Evolutionary conservation across 805 yeast species (phyloP).

Genomic region (Ogataea pignaliae): DNA sequence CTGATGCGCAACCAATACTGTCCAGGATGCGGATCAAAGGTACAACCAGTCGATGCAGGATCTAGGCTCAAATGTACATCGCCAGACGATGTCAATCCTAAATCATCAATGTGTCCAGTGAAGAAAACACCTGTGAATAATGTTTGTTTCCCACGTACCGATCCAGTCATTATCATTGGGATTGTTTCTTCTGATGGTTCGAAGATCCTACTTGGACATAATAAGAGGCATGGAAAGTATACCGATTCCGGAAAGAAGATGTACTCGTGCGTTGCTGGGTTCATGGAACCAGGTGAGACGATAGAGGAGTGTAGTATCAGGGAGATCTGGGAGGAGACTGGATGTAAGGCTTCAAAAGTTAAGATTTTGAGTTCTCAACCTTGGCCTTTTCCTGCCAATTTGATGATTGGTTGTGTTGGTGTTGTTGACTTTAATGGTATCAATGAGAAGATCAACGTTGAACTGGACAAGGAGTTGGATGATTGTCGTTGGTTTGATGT

Average conservation of each 20-base stretch:
- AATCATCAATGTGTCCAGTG: constrained; percentile 31
- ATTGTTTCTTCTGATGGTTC: constrained; percentile 57
- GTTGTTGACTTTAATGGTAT: constrained; percentile 64
- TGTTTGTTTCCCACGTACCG: constrained; percentile 88
- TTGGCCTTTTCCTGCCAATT: constrained; percentile 94
- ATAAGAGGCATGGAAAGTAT: constrained; percentile 48
- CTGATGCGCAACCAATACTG: constrained; percentile 66
- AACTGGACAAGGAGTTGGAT: constrained; percentile 78
- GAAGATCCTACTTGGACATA: constrained; percentile 66
- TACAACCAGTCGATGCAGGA: constrained; percentile 64
- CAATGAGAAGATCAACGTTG: constrained; percentile 62
- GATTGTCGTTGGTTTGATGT: constrained; percentile 85
- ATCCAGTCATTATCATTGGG: constrained; percentile 82
- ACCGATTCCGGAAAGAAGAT: constrained; percentile 33
- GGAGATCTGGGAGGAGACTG: constrained; percentile 96
- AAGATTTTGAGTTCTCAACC: constrained; percentile 77
- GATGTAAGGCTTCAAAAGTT: constrained; percentile 59
- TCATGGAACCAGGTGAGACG: constrained; percentile 92
- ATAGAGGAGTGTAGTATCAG: constrained; percentile 83
- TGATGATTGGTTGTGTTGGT: constrained; percentile 91
- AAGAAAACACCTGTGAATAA: constrained; percentile 55
- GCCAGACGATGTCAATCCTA: constrained; percentile 13
- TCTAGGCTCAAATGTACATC: constrained; percentile 52
- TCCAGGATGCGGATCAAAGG: constrained; percentile 76
- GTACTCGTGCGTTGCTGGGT: constrained; percentile 91